phyloP scores from a whole-genome alignment of 1,139 yeast species.

The Pichia sp. region DNA sequence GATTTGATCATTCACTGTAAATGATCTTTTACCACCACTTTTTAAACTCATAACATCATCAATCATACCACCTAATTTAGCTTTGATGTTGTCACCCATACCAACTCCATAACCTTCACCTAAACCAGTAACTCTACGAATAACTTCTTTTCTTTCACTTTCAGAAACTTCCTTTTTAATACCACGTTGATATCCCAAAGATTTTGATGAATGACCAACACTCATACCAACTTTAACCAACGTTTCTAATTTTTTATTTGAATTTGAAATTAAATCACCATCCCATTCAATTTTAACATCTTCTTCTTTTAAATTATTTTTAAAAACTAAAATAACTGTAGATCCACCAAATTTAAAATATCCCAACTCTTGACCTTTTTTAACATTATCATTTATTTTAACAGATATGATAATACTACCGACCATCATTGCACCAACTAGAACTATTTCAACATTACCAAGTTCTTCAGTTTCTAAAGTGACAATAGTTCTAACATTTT shows the following conservation, averaged over 20 bases:
- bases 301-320: conserved; percentile 23
- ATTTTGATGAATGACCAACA: conserved; percentile 64
- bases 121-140: conserved; percentile 18
- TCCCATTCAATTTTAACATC: conserved; percentile 49
- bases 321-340: conserved; percentile 62
- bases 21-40: conserved; percentile 2
- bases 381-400: conserved; percentile 50
- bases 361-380: conserved; percentile 80
- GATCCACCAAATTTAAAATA: conserved; percentile 96
- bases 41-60: conserved; percentile 16
- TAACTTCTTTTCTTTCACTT: conserved; percentile 11
- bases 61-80: conserved; percentile 14
- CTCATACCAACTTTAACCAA: conserved; percentile 87
- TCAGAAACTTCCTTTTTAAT: conserved; percentile 14
- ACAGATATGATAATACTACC: conserved; percentile 79
- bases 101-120: conserved; percentile 10
- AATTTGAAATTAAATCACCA: conserved; percentile 63
- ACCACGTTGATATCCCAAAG: conserved; percentile 41
- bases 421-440: conserved; percentile 99
- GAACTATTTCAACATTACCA: conserved; percentile 71
- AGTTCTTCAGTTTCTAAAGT: conserved; percentile 70
- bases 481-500: conserved; percentile 71
- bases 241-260: conserved; percentile 69
- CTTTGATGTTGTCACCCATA: conserved; percentile 11
- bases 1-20: neutral